Percentiles rank a stretch among this genome's conserved stretches.
These are phyloP conservation scores for Monosporascus sp. DNA, from an alignment of 2,329 filamentous ascomycete genomes.

Conservation along the genomic window DNA sequence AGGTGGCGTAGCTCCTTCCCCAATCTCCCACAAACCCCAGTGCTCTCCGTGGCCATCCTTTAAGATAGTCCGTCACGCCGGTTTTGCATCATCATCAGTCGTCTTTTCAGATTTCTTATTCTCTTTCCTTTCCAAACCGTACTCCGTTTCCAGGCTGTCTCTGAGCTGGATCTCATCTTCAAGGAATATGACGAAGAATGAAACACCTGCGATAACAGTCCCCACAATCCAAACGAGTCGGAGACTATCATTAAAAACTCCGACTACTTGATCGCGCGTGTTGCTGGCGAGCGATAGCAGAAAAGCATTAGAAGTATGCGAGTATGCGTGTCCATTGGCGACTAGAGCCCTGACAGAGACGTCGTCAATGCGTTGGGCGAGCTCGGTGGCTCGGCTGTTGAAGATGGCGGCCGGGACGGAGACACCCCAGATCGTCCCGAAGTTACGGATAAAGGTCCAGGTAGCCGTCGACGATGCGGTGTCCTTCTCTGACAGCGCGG, in stretches of 20 bases:
- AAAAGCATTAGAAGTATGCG: conserved; percentile 13
- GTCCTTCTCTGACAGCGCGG: conserved; percentile 23
- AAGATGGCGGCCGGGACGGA: conserved; percentile 34
- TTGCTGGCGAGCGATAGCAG: conserved; percentile 8
- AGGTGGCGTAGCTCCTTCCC: too few relatives aligned
- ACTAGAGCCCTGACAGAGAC: conserved; percentile 5
- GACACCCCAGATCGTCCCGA: conserved; percentile 37
- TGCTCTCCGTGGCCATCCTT: too few relatives aligned
- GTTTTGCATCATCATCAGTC: too few relatives aligned
- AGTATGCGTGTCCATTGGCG: conserved; percentile 13
- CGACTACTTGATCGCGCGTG: conserved; percentile 22
- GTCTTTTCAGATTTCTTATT: neutral
- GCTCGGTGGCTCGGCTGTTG: conserved; percentile 11
- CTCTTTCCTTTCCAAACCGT: conserved; percentile 28
- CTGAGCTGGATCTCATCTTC: conserved; percentile 32
- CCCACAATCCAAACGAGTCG: conserved; percentile 33
- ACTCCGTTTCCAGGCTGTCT: conserved; percentile 33
- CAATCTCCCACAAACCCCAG: too few relatives aligned
- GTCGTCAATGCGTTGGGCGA: conserved; percentile 6
- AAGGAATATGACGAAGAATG: conserved; percentile 27
- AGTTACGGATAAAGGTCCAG: conserved; percentile 33
- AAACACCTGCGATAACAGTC: conserved; percentile 24
- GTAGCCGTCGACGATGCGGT: conserved; percentile 28
- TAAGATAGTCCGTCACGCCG: too few relatives aligned
- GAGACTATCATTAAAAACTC: conserved; percentile 28